Percentiles rank a stretch among this genome's conserved stretches.
These are phyloP conservation scores for Ophiognomonia clavigignenti-juglandacearum DNA, from an alignment of 2,329 filamentous ascomycete genomes.

Conservation along the genomic window DNA sequence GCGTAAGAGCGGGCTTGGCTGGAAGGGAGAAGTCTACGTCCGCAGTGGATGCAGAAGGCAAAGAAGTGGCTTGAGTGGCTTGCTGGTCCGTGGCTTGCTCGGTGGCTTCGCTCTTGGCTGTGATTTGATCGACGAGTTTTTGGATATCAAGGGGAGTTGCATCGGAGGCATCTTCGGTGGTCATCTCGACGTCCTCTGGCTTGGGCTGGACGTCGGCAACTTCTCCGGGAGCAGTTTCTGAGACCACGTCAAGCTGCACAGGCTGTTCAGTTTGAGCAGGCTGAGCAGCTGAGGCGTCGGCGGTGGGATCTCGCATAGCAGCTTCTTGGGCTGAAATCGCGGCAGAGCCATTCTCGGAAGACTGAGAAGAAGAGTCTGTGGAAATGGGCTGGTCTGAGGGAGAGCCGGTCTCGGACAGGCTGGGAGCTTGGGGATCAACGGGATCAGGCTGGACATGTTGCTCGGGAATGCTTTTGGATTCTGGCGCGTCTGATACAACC, in stretches of 20 bases:
- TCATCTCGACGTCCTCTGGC: constrained; percentile 14
- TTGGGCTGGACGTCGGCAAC: constrained; percentile 10
- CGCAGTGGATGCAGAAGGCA: constrained; percentile 16
- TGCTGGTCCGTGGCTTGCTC: constrained; percentile 18
- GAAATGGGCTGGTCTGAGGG: constrained; percentile 7
- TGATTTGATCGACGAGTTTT: constrained; percentile 31
- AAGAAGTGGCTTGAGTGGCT: constrained; percentile 14
- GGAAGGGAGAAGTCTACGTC: constrained; percentile 24
- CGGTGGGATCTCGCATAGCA: constrained; percentile 7
- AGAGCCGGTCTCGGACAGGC: constrained; percentile 16
- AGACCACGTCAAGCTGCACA: no score
- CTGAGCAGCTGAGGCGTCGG: no score
- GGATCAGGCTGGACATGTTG: constrained; percentile 35
- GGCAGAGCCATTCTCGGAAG: constrained; percentile 5
- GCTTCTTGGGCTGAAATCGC: constrained; percentile 9
- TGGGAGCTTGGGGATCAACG: constrained; percentile 21
- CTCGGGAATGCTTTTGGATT: constrained; percentile 38
- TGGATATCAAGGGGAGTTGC: constrained; percentile 28
- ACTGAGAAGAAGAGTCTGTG: constrained; percentile 7
- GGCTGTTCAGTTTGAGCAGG: no score
- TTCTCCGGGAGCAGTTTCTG: constrained; percentile 3
- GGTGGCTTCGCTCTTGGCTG: constrained; percentile 24
- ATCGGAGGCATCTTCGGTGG: constrained; percentile 12
- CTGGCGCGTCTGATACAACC: constrained; percentile 41
- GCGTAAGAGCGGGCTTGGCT: constrained; percentile 24